Evolutionary conservation across 768 basidiomycete genomes (phyloP), one percentile per base, ranked within the genome.

Genomic region (Infundibulicybe gibba): DNA sequence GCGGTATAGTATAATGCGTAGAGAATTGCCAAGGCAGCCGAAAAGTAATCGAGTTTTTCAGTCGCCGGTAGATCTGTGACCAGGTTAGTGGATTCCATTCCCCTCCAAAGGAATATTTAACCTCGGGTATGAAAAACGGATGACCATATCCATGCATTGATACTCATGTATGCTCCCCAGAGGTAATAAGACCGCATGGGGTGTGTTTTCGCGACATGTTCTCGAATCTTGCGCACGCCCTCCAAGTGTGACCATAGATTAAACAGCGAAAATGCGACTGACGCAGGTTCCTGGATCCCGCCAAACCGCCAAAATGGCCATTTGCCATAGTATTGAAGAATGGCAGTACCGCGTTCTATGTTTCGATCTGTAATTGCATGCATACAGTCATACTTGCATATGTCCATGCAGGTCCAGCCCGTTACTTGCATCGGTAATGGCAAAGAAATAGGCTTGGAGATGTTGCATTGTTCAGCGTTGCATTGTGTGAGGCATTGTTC

Each of bases 201-300:
- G 59, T 92, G 87, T 2, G 57, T 62, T 2, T 61, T 55, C 0
- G 84, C 72, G 3, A 92, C 54, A 32, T 59, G 67, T 37, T 60
- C 66, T 16, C 64, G 65, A 11, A 93, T 54, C 53, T 69, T 70
- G 12, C 58, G 58, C 6, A 73, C 70, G 1, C 94, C 94, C 44
- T 68, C 67, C 1, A 72, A 65, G 64, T 99, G 94, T 35, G 75
- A 79, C 70, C 74, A 81, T 35, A 95, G 70, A 63, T 99, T 98
- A 49, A 84, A 67, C n/a, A 97, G 57, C 12, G 90, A 94, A 69
- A 97, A 97, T 32, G 80, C 65, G 48, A 97, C 94, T 2, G 90
- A 90, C 6, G 94, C 87, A 5, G 95, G 94, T 65, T 99, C 95
- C 60, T 98, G 95, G 64, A 92, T 86, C 25, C 94, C 91, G n/a